A percentile compares a stretch with the other conserved stretches of the same genome.
These are phyloP conservation scores for Psophocarpus tetragonolobus DNA, from an alignment of 306 rosid species.

Conservation along the genomic window DNA sequence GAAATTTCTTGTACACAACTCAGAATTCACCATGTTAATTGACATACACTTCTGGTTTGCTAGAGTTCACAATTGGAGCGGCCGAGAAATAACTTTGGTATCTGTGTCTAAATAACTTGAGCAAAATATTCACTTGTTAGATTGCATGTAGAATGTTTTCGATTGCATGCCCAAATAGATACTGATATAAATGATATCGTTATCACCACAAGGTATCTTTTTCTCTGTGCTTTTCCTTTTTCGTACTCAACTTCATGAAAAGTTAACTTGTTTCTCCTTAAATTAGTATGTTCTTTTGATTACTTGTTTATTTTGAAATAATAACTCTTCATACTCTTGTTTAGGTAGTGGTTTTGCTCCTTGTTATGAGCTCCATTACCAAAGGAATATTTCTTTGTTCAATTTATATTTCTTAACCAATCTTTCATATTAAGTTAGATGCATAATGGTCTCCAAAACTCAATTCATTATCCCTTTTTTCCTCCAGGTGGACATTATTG, in stretches of 20 bases:
- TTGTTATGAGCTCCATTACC: neutral
- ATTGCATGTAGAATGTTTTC: slow-evolving; percentile 12
- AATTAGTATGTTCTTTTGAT: neutral
- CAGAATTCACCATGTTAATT: neutral
- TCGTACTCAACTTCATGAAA: neutral
- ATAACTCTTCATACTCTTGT: neutral
- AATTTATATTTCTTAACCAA: too few relatives aligned
- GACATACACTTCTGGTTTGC: neutral
- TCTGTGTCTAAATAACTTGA: neutral
- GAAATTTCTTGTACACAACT: neutral
- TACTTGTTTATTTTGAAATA: neutral
- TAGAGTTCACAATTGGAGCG: neutral
- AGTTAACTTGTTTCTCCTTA: slow-evolving; percentile 23
- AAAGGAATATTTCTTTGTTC: too few relatives aligned
- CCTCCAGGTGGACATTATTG: slow-evolving; percentile 87
- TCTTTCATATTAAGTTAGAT: too few relatives aligned
- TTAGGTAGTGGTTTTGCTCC: slow-evolving; percentile 12
- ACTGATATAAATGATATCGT: slow-evolving; percentile 7
- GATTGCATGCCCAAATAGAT: neutral
- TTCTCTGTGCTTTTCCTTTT: slow-evolving; percentile 14
- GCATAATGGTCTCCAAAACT: too few relatives aligned
- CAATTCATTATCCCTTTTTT: slow-evolving; percentile 23
- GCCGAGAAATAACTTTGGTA: neutral
- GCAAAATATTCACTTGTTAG: neutral
- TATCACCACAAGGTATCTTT: slow-evolving; percentile 23